phyloP scores from a whole-genome alignment of 2,329 filamentous ascomycete species.

The Pseudogymnoascus sp. region DNA sequence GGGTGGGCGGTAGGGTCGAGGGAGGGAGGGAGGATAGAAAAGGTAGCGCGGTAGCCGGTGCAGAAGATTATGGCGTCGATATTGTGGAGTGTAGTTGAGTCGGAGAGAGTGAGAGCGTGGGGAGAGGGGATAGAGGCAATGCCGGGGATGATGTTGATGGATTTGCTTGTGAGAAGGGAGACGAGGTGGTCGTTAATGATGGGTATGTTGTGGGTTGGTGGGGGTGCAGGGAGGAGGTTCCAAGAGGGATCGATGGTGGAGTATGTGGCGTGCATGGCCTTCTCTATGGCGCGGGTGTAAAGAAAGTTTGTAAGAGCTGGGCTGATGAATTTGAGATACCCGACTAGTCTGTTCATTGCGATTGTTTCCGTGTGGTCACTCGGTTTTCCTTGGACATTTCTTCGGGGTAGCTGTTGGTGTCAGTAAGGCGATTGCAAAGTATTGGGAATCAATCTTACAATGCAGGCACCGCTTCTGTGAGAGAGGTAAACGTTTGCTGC shows the following conservation, averaged over 20 bases:
- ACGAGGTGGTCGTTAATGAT: slow-evolving; percentile 25
- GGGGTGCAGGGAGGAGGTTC: slow-evolving; percentile 27
- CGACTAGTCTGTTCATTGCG: not conserved
- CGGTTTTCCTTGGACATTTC: slow-evolving; percentile 18
- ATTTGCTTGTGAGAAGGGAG: slow-evolving; percentile 23
- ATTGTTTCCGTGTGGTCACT: not conserved
- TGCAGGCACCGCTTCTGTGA: slow-evolving; percentile 33
- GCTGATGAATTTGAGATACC: not conserved
- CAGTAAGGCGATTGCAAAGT: not conserved
- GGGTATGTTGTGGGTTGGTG: slow-evolving; percentile 22
- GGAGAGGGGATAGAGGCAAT: slow-evolving; percentile 21
- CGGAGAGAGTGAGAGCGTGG: slow-evolving; percentile 25
- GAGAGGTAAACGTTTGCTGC: slow-evolving; percentile 36
- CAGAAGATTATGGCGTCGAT: slow-evolving; percentile 31
- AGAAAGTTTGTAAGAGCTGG: not conserved
- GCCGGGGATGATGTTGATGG: slow-evolving; percentile 25
- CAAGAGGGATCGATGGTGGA: slow-evolving; percentile 28
- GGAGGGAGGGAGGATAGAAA: slow-evolving; percentile 18
- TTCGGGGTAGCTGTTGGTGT: slow-evolving; percentile 15
- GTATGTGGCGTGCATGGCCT: slow-evolving; percentile 27
- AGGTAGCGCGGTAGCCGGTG: slow-evolving; percentile 30
- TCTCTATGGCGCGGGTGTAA: slow-evolving; percentile 25
- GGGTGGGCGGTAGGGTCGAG: slow-evolving; percentile 18
- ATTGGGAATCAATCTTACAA: slow-evolving; percentile 25
- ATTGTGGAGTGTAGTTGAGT: slow-evolving; percentile 24